Evolutionary conservation across 768 basidiomycete species (phyloP), one percentile per base, ranked within the genome.

Genomic region (Lactarius evosmus): DNA sequence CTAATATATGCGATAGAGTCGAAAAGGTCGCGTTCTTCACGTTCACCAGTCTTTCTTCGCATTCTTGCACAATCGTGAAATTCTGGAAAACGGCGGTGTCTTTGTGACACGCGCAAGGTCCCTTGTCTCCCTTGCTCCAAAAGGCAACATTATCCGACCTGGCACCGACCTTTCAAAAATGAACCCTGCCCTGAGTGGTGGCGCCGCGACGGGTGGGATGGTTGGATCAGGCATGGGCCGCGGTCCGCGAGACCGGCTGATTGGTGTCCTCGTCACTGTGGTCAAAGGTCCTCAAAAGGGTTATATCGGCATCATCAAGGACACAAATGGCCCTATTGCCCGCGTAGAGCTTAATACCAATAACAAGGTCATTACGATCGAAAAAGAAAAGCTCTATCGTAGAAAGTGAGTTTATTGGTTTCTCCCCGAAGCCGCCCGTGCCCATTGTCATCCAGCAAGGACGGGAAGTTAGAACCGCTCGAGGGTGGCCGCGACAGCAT

Each of bases 41-140:
- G 93, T 95, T 49, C 90, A 96, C 74, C 94, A 96, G 72, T 93
- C 95, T 0, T 87, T 92, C 75, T 96, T 87, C 70, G 94, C 92
- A 3, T 99, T 98, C 81, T 76, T 98, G 52, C 89, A 95, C 77
- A 96, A 95, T 70, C 88, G 95, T 16, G 95, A 98, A 56, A 81
- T 93, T 58, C 71, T 81, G 22, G 95, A 98, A 75, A 95, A 98
- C 70, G 89, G 92, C 25, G 97, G 97, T 62, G 87, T 98, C 30
- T 99, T 95, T 71, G 93, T 99, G 56, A 91, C 93, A 0, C 87
- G 94, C 40, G 85, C 92, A 16, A 87, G 91, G 46, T 85, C 87
- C 2, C 79, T 98, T 50, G 85, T 83, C 1, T 95, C 95, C 12
- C 77, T 93, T 25, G 93, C 95, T 0, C 94, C 95, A 1, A 95